Percentiles rank a stretch among this genome's conserved stretches.
phyloP scores from a whole-genome alignment of 257 asterid species.

The Fraxinus pennsylvanica region DNA sequence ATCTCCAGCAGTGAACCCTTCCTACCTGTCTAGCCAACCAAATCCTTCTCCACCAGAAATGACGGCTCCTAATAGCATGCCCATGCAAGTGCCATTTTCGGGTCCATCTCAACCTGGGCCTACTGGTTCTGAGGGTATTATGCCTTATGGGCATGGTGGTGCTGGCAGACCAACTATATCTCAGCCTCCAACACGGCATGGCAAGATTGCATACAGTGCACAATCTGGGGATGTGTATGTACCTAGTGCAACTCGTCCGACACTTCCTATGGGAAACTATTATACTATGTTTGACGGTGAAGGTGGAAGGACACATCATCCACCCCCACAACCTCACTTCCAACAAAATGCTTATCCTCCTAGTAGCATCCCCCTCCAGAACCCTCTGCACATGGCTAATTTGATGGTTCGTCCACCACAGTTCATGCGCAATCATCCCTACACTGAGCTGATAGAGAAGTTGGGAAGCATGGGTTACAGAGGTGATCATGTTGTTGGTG shows the following conservation, averaged over 20 bases:
- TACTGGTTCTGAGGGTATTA: constrained; percentile 44
- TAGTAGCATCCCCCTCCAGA: constrained; percentile 50
- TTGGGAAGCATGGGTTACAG: constrained; percentile 83
- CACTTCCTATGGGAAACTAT: constrained; percentile 59
- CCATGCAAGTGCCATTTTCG: constrained; percentile 61
- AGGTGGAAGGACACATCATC: constrained; percentile 65
- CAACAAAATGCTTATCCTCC: constrained; percentile 72
- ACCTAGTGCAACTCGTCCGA: constrained; percentile 49
- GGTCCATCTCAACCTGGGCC: constrained; percentile 54
- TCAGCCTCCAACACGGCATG: constrained; percentile 56
- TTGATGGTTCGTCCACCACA: constrained; percentile 48
- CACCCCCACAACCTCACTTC: constrained; percentile 58
- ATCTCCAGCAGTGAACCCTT: constrained; percentile 58
- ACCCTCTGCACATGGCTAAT: constrained; percentile 49
- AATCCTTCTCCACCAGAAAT: constrained; percentile 64
- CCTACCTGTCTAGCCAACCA: constrained; percentile 56
- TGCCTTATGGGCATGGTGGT: constrained; percentile 58
- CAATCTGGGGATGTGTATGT: constrained; percentile 64
- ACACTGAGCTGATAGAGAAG: constrained; percentile 81
- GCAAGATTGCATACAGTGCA: constrained; percentile 50
- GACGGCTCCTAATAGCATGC: constrained; percentile 53
- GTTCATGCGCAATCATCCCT: constrained; percentile 57
- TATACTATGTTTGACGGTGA: constrained; percentile 69
- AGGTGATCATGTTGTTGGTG: constrained; percentile 65
- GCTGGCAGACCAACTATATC: constrained; percentile 61